Evolutionary conservation across 2,329 filamentous ascomycete genomes (phyloP).

Genomic region (Colletotrichum liriopes): DNA sequence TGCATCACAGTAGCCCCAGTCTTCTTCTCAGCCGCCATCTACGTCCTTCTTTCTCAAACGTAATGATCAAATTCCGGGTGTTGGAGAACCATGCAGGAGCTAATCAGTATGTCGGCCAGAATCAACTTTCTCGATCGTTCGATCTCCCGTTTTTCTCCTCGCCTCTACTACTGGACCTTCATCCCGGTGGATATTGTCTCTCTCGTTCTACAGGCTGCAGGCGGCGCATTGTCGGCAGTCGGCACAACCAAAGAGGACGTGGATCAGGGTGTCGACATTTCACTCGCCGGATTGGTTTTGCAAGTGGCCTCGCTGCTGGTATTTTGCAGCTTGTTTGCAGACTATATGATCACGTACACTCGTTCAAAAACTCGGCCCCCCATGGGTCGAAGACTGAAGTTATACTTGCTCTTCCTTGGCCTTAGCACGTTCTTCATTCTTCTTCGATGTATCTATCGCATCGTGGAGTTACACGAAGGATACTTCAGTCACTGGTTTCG

Average conservation of each 20-base stretch:
- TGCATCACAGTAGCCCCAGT: constrained; percentile 53
- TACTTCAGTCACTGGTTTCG: constrained; percentile 66
- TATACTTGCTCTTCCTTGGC: constrained; percentile 65
- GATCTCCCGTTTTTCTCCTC: constrained; percentile 51
- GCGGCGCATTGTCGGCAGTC: constrained; percentile 61
- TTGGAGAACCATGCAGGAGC: neutral
- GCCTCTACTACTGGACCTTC: constrained; percentile 54
- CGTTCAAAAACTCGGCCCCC: constrained; percentile 49
- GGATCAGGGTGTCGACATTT: constrained; percentile 62
- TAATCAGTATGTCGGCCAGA: constrained; percentile 13
- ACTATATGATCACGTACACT: constrained; percentile 56
- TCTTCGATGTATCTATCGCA: constrained; percentile 71
- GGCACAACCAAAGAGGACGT: constrained; percentile 51
- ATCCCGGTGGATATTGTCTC: constrained; percentile 68
- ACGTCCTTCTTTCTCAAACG: constrained; percentile 45
- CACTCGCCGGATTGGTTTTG: constrained; percentile 66
- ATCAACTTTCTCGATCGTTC: constrained; percentile 48
- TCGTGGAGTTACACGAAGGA: constrained; percentile 71
- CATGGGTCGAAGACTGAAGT: constrained; percentile 55
- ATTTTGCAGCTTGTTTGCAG: constrained; percentile 60
- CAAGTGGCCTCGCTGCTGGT: constrained; percentile 65
- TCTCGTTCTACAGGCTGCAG: constrained; percentile 66
- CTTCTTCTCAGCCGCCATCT: constrained; percentile 50
- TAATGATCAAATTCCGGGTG: neutral
- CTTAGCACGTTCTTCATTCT: constrained; percentile 70